Conservation (phyloP, 73 alveolate species). For the Tetrahymena elliotti region DNA sequence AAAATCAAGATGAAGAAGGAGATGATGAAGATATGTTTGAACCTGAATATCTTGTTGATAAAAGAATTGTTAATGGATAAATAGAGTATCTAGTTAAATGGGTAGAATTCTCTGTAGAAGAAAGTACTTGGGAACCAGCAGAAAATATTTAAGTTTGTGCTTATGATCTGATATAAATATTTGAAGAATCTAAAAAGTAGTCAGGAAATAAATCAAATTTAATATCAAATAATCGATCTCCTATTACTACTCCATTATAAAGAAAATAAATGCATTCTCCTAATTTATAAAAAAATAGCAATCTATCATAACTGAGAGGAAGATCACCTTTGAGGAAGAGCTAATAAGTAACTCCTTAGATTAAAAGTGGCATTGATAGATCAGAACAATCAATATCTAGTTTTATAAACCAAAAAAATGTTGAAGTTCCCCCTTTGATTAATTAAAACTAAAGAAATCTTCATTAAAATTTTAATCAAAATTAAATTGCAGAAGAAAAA, state of each 20-base stretch:
- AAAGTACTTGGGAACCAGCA: neutral
- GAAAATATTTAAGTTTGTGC: neutral
- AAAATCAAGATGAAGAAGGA: neutral
- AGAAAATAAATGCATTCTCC: neutral
- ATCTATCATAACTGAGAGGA: neutral
- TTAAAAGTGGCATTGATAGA: neutral
- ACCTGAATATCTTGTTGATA: neutral
- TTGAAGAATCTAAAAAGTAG: neutral
- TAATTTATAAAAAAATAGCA: neutral
- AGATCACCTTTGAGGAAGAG: neutral
- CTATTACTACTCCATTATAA: neutral
- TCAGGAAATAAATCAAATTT: neutral
- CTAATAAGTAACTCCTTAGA: neutral
- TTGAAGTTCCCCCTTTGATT: neutral
- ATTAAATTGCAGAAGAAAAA: neutral
- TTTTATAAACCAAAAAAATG: neutral
- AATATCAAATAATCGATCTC: neutral
- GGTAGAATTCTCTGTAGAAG: neutral
- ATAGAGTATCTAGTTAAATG: neutral
- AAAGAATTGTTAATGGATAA: neutral
- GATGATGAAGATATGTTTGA: neutral
- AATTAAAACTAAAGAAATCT: neutral
- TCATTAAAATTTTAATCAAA: neutral
- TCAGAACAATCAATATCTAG: neutral
- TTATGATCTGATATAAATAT: neutral